phyloP scores from a whole-genome alignment of 164 flowering plant species.

The Vitis rotundifolia region DNA sequence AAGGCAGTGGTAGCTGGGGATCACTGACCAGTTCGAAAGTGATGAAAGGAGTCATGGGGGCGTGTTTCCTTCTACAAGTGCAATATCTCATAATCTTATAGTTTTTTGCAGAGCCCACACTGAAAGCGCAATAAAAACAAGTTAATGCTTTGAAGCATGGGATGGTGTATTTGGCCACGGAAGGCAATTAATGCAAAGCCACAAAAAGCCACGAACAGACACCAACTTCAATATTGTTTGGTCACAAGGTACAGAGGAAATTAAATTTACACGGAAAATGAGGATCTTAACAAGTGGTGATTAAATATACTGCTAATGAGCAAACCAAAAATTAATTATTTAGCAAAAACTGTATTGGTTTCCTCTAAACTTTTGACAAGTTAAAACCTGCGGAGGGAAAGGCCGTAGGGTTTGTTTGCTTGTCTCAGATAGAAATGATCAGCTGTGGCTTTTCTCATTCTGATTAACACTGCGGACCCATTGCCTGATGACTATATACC shows the following conservation, averaged over 20 bases:
- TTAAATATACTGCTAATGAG: slow-evolving; percentile 18
- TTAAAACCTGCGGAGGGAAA: slow-evolving; percentile 27
- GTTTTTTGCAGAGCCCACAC: no score
- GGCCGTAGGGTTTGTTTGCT: slow-evolving; percentile 18
- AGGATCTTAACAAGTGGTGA: slow-evolving; percentile 12
- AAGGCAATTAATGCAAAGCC: slow-evolving; percentile 17
- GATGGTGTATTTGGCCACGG: slow-evolving; percentile 4
- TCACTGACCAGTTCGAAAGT: no score
- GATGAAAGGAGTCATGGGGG: no score
- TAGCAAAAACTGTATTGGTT: slow-evolving; percentile 9
- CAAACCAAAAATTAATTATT: not conserved
- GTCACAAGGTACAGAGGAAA: slow-evolving; percentile 11
- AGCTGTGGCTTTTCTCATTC: not conserved
- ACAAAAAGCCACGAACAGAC: slow-evolving; percentile 6
- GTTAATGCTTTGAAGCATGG: not conserved
- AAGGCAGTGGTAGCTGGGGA: no score
- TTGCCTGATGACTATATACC: no score
- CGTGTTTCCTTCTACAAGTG: no score
- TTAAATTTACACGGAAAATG: slow-evolving; percentile 27
- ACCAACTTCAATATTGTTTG: slow-evolving; percentile 15
- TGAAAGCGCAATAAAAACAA: no score
- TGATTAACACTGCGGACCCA: not conserved
- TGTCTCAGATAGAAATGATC: slow-evolving; percentile 13
- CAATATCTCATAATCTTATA: no score
- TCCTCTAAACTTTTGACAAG: slow-evolving; percentile 16